phyloP scores from a whole-genome alignment of 495 filamentous ascomycete genomes.

The Glutinoglossum americanum region DNA sequence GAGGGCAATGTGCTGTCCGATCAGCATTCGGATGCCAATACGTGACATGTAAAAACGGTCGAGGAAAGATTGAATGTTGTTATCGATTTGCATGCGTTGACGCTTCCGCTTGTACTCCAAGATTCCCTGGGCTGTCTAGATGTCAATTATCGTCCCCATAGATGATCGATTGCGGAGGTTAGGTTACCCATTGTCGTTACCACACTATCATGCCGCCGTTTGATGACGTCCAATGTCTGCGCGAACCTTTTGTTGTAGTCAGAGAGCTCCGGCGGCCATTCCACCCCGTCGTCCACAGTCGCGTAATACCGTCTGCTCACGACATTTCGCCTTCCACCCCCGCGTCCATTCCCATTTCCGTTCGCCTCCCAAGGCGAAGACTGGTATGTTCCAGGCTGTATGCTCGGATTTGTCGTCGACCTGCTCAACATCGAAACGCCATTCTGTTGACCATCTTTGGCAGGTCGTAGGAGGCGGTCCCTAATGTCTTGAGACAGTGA shows the following conservation, averaged over 20 bases:
- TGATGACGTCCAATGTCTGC: slow-evolving; percentile 79
- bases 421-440: slow-evolving; percentile 48
- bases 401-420: slow-evolving; percentile 73
- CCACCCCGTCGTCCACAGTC: slow-evolving; percentile 63
- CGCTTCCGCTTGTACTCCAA: slow-evolving; percentile 91
- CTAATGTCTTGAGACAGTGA: slow-evolving; percentile 54
- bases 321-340: slow-evolving; percentile 26
- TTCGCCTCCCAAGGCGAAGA: slow-evolving; percentile 37
- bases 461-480: slow-evolving; percentile 53
- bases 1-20: slow-evolving; percentile 91
- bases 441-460: slow-evolving; percentile 24
- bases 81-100: slow-evolving; percentile 95
- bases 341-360: slow-evolving; percentile 23
- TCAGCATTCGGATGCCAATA: slow-evolving; percentile 98
- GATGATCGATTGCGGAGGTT: neutral
- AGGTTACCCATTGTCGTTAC: slow-evolving; percentile 51
- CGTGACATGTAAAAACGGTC: slow-evolving; percentile 99
- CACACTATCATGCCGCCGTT: slow-evolving; percentile 86
- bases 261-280: slow-evolving; percentile 89
- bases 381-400: slow-evolving; percentile 68
- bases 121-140: slow-evolving; percentile 61
- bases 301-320: slow-evolving; percentile 64
- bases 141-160: neutral
- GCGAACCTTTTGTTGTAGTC: slow-evolving; percentile 84
- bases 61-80: slow-evolving; percentile 86